These are phyloP conservation scores for Penicillium vulpinum DNA, from an alignment of 2,329 filamentous ascomycete genomes.

Conservation along the genomic window DNA sequence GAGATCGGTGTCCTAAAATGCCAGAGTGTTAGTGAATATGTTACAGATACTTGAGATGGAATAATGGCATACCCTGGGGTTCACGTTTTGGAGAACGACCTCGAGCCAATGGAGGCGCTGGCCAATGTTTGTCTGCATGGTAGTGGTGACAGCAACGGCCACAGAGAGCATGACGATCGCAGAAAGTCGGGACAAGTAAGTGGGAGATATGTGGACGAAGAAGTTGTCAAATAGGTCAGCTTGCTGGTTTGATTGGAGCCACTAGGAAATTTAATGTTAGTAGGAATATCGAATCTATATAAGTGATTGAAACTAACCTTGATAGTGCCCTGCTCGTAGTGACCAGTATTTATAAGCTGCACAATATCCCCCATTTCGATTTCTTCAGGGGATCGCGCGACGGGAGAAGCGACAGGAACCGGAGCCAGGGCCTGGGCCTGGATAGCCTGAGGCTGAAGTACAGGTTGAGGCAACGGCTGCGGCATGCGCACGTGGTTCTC, in stretches of 20 bases:
- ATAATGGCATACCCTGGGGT: constrained; percentile 50
- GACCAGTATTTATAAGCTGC: constrained; percentile 40
- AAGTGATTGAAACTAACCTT: constrained; percentile 35
- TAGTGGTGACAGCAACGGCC: constrained; percentile 61
- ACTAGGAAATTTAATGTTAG: constrained; percentile 42
- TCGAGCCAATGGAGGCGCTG: constrained; percentile 62
- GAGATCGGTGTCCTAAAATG: constrained; percentile 53
- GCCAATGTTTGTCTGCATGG: constrained; percentile 53
- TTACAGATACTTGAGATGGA: neutral
- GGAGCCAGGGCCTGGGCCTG: neutral
- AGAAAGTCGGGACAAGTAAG: constrained; percentile 56
- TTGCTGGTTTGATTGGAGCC: constrained; percentile 63
- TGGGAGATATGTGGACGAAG: constrained; percentile 59
- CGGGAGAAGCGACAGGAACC: constrained; percentile 14
- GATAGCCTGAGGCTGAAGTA: neutral
- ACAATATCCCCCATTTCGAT: constrained; percentile 45
- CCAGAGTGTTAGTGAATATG: neutral
- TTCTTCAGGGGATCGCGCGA: constrained; percentile 35
- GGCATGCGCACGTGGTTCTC: constrained; percentile 18
- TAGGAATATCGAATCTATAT: neutral
- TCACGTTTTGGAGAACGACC: constrained; percentile 55
- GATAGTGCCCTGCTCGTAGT: constrained; percentile 48
- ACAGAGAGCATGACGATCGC: constrained; percentile 62
- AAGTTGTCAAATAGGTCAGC: constrained; percentile 62
- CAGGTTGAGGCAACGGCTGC: constrained; percentile 15